These are phyloP conservation scores for Globisporangium alternatum DNA, from an alignment of 352 stramenopile species.

Conservation along the genomic window DNA sequence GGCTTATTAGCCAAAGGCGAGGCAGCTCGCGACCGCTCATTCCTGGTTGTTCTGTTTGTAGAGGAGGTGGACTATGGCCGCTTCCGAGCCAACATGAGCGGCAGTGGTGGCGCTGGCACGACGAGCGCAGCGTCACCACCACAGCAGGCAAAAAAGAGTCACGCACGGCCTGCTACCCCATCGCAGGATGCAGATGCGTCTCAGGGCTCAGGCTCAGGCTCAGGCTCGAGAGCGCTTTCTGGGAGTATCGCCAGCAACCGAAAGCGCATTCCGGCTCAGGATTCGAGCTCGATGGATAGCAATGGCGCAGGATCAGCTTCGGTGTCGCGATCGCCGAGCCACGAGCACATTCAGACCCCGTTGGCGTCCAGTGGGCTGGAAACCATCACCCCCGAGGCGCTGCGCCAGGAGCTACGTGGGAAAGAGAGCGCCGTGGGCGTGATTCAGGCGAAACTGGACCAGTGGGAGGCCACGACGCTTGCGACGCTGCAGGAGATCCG, in stretches of 20 bases:
- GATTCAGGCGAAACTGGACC: slow-evolving; percentile 60
- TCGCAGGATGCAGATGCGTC: slow-evolving; percentile 2
- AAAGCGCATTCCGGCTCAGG: slow-evolving; percentile 32
- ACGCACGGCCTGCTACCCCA: background rate
- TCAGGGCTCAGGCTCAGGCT: slow-evolving; percentile 10
- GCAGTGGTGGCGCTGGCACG: background rate
- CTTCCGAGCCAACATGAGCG: slow-evolving; percentile 2
- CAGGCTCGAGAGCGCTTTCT: slow-evolving; percentile 26
- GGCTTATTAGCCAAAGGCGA: no score
- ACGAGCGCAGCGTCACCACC: background rate
- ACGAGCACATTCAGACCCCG: slow-evolving; percentile 35
- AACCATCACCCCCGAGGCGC: slow-evolving; percentile 15
- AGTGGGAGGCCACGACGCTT: slow-evolving; percentile 63
- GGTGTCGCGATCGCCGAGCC: slow-evolving; percentile 7
- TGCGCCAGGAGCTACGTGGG: slow-evolving; percentile 36
- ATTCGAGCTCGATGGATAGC: slow-evolving; percentile 1
- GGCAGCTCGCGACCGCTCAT: background rate
- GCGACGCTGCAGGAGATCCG: slow-evolving; percentile 68
- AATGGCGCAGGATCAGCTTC: background rate
- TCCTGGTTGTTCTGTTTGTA: background rate
- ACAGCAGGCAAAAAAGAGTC: slow-evolving; percentile 11
- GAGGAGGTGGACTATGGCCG: slow-evolving; percentile 5
- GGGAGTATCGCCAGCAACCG: slow-evolving; percentile 65
- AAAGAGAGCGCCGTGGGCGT: slow-evolving; percentile 37
- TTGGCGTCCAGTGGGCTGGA: slow-evolving; percentile 25